phyloP scores from a whole-genome alignment of 768 basidiomycete species.

The Boletus barrowsii region DNA sequence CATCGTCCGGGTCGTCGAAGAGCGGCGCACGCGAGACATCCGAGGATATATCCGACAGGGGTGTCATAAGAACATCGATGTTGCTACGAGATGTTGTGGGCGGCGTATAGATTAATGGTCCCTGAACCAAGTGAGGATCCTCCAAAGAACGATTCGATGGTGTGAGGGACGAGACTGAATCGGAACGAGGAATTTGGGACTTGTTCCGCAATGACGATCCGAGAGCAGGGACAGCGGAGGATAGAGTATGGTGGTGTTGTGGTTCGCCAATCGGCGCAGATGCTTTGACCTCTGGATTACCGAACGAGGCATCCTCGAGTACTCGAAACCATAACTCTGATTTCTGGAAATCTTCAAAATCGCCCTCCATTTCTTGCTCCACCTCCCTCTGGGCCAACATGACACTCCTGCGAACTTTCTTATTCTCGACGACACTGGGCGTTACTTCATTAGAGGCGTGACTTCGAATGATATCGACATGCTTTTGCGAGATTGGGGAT shows the following conservation, averaged over 20 bases:
- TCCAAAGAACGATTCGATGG: slow-evolving; percentile 11
- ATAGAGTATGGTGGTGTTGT: slow-evolving; percentile 10
- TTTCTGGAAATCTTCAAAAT: slow-evolving; percentile 84
- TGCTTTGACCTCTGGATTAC: slow-evolving; percentile 8
- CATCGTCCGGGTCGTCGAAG: slow-evolving; percentile 78
- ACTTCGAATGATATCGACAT: slow-evolving; percentile 64
- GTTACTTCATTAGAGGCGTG: slow-evolving; percentile 55
- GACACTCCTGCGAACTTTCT: slow-evolving; percentile 71
- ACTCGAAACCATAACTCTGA: slow-evolving; percentile 94
- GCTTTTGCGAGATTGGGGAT: slow-evolving; percentile 62
- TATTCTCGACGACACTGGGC: slow-evolving; percentile 39
- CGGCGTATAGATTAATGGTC: slow-evolving; percentile 15
- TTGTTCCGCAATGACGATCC: slow-evolving; percentile 6
- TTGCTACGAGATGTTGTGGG: slow-evolving; percentile 38
- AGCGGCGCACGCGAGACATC: slow-evolving; percentile 67
- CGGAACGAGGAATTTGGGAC: slow-evolving; percentile 30
- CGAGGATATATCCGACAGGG: slow-evolving; percentile 48
- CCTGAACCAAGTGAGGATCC: slow-evolving; percentile 18
- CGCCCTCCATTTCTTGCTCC: slow-evolving; percentile 86
- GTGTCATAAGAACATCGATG: slow-evolving; percentile 83
- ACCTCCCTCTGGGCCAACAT: slow-evolving; percentile 83
- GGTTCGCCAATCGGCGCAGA: background rate
- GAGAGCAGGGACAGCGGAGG: slow-evolving; percentile 1
- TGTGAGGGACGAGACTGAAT: slow-evolving; percentile 35
- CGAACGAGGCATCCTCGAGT: slow-evolving; percentile 59